Conservation (phyloP, 352 stramenopile species). For the Pythium volutum region DNA sequence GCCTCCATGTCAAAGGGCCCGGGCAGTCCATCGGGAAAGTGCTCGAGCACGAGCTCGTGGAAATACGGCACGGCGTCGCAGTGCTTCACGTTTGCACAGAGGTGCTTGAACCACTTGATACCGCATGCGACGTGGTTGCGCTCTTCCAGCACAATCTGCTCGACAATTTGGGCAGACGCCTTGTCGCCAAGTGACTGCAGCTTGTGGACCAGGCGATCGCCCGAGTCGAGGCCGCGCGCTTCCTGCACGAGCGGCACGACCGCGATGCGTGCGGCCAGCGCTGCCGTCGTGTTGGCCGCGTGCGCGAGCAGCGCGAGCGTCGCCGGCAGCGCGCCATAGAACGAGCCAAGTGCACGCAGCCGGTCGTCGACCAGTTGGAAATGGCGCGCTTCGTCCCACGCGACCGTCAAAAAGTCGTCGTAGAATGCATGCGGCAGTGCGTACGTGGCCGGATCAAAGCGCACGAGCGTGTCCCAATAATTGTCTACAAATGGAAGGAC, state of each 20-base stretch:
- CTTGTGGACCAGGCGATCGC: slow-evolving; percentile 66
- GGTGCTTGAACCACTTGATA: slow-evolving; percentile 77
- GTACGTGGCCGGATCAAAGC: slow-evolving; percentile 58
- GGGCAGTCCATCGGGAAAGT: slow-evolving; percentile 73
- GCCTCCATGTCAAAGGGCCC: slow-evolving; percentile 77
- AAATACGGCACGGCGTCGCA: slow-evolving; percentile 66
- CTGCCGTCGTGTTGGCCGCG: slow-evolving; percentile 60
- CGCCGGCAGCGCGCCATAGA: slow-evolving; percentile 65
- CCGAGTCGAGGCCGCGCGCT: slow-evolving; percentile 72
- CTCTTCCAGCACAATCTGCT: slow-evolving; percentile 81
- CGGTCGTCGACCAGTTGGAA: slow-evolving; percentile 74
- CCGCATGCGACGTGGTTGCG: slow-evolving; percentile 68
- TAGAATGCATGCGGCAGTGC: slow-evolving; percentile 61
- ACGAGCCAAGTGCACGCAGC: slow-evolving; percentile 54
- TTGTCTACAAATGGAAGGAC: slow-evolving; percentile 42
- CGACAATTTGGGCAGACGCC: slow-evolving; percentile 57
- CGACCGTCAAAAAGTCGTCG: slow-evolving; percentile 67
- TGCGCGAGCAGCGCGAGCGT: slow-evolving; percentile 69
- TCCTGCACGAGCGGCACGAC: slow-evolving; percentile 84
- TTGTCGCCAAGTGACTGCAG: slow-evolving; percentile 69
- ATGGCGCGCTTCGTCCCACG: slow-evolving; percentile 74
- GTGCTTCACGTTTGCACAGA: slow-evolving; percentile 43
- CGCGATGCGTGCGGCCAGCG: slow-evolving; percentile 67
- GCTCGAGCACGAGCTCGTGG: slow-evolving; percentile 72
- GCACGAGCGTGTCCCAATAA: slow-evolving; percentile 86